A percentile compares a stretch with the other conserved stretches of the same genome.
Evolutionary conservation across 163 green algal genomes (phyloP).

Genomic region (Scenedesmus sp.): DNA sequence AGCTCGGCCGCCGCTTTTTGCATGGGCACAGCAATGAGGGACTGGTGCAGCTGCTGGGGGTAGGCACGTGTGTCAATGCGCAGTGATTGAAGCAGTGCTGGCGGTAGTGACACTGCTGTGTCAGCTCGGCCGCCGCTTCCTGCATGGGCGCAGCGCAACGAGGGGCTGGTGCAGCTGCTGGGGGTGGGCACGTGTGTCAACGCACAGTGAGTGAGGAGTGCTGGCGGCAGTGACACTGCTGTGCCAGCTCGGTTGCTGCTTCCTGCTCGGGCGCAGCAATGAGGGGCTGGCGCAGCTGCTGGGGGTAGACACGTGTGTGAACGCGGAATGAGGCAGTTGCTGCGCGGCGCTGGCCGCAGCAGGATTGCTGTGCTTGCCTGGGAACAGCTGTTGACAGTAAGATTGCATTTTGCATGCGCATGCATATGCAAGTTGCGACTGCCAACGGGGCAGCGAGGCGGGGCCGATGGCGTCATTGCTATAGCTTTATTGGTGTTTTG

Average conservation of each 20-base stretch:
- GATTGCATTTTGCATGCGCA: no score
- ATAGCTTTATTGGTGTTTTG: no score
- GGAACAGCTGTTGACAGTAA: no score
- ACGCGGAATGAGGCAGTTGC: not conserved
- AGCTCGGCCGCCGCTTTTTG: constrained; percentile 64
- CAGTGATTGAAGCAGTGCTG: not conserved
- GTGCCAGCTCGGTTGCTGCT: no score
- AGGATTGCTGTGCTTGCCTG: not conserved
- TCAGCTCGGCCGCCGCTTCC: constrained; percentile 14
- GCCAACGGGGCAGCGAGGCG: no score
- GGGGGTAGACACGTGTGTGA: not conserved
- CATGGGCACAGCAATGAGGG: constrained; percentile 64
- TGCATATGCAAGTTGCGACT: no score
- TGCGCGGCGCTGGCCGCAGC: no score
- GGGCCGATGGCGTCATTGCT: no score
- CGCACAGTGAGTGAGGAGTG: not conserved
- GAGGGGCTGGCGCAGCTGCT: not conserved
- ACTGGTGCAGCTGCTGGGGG: constrained; percentile 50
- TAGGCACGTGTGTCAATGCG: not conserved
- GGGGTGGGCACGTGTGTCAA: not conserved
- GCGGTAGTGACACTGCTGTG: no score
- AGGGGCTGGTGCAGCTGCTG: constrained; percentile 51
- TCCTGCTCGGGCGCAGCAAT: not conserved
- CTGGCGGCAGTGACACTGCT: no score
- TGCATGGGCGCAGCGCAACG: constrained; percentile 67